phyloP scores from a whole-genome alignment of 2,329 filamentous ascomycete species.

The Xylaria sp. region DNA sequence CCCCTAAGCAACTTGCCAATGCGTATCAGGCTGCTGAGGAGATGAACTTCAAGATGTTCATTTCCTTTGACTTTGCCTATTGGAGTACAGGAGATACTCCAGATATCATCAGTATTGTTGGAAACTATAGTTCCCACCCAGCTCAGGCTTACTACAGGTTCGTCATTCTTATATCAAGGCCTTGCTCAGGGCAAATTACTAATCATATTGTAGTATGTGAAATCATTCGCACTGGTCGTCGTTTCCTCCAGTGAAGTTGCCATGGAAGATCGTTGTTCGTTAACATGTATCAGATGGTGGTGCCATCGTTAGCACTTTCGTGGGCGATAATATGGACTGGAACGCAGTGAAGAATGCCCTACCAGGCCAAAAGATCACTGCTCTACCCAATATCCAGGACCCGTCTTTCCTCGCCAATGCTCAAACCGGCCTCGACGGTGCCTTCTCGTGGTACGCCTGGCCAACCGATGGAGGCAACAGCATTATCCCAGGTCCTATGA shows the following conservation, averaged over 20 bases:
- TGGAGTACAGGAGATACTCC: slow-evolving; percentile 29
- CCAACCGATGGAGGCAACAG: slow-evolving; percentile 32
- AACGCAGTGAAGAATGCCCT: slow-evolving; percentile 29
- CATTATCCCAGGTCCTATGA: slow-evolving; percentile 32
- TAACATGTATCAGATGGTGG: slow-evolving; percentile 16
- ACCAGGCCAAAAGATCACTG: slow-evolving; percentile 30
- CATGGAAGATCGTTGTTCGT: background rate
- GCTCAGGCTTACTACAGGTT: slow-evolving; percentile 33
- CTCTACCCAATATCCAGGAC: slow-evolving; percentile 33
- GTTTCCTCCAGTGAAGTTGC: background rate
- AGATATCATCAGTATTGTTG: slow-evolving; percentile 23
- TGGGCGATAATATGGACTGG: slow-evolving; percentile 28
- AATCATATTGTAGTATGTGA: slow-evolving; percentile 3
- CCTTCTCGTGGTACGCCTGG: slow-evolving; percentile 36
- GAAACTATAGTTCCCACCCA: slow-evolving; percentile 30
- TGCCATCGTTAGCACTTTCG: slow-evolving; percentile 30
- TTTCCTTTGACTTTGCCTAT: slow-evolving; percentile 36
- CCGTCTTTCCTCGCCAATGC: slow-evolving; percentile 28
- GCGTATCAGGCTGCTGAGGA: slow-evolving; percentile 33
- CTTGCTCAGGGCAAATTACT: too few relatives aligned
- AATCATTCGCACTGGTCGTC: background rate
- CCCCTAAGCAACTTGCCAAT: slow-evolving; percentile 33
- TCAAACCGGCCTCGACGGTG: slow-evolving; percentile 34
- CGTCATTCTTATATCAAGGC: too few relatives aligned
- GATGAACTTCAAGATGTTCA: slow-evolving; percentile 30